Percentiles rank a stretch among this genome's conserved stretches.
These are phyloP conservation scores for Streptanthus diversifolius DNA, from an alignment of 345 rosid genomes.

Conservation along the genomic window DNA sequence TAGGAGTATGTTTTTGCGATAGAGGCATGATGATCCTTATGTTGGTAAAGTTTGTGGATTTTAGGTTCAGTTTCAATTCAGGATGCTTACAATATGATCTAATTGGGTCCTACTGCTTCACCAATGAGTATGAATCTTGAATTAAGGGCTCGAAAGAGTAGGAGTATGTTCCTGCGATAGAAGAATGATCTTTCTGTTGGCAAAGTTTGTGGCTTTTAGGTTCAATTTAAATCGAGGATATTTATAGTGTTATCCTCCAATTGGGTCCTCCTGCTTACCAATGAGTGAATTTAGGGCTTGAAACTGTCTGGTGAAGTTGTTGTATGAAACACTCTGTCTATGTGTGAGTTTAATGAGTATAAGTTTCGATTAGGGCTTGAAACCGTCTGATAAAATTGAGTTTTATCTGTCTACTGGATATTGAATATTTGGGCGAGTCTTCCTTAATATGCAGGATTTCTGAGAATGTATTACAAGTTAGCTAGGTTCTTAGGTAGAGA, in stretches of 20 bases:
- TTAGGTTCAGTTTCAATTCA: not conserved
- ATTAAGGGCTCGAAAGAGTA: not conserved
- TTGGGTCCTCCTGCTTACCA: not conserved
- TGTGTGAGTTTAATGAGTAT: slow-evolving; percentile 7
- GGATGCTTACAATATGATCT: not conserved
- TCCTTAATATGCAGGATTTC: not conserved
- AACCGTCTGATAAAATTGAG: not conserved
- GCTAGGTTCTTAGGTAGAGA: not conserved
- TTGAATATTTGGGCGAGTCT: not conserved
- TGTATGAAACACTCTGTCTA: not conserved
- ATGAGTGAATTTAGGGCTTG: not conserved
- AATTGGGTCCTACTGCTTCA: not conserved
- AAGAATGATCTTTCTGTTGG: not conserved
- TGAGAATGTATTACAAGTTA: not conserved
- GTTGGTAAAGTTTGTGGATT: slow-evolving; percentile 6
- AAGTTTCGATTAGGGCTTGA: not conserved
- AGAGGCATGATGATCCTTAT: not conserved
- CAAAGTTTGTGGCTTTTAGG: slow-evolving; percentile 16
- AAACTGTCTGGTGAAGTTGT: not conserved
- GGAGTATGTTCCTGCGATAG: not conserved
- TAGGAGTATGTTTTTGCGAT: not conserved
- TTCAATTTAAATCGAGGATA: not conserved
- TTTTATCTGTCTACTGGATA: not conserved
- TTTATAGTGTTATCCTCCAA: not conserved
- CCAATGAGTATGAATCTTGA: not conserved